Conservation (phyloP, 768 basidiomycete species). For the Pisolithus sp. region DNA sequence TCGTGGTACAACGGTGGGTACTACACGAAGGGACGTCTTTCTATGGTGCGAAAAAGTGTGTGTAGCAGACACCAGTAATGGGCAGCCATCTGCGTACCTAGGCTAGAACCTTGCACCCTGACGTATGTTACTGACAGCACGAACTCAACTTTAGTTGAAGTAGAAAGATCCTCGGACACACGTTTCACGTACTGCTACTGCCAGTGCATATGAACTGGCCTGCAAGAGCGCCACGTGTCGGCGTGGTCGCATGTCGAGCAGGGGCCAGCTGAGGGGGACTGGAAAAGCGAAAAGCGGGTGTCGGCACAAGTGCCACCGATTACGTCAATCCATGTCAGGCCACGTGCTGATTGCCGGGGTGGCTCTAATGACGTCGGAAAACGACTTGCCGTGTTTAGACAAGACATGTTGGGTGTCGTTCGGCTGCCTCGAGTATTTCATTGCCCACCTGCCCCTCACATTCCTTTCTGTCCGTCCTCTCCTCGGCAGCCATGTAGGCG, state of each 20-base stretch:
- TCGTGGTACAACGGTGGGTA: no score
- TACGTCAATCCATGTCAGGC: no score
- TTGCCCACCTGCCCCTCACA: neutral
- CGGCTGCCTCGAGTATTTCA: neutral
- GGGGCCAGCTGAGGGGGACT: neutral
- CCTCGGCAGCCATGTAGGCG: slow-evolving; percentile 14
- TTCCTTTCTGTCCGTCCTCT: neutral
- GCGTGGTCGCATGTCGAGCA: neutral
- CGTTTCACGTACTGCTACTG: neutral
- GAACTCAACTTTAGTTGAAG: no score
- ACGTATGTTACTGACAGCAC: no score
- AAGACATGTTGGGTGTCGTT: neutral
- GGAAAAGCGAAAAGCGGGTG: no score
- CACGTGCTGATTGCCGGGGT: neutral
- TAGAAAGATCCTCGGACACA: no score
- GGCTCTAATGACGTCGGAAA: neutral
- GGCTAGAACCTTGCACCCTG: no score
- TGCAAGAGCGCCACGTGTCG: neutral
- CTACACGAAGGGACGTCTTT: no score
- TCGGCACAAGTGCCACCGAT: no score
- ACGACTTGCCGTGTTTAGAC: neutral
- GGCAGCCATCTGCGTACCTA: no score
- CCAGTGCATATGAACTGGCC: neutral
- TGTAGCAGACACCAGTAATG: no score
- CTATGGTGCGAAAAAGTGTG: no score